Evolutionary conservation across 345 rosid species (phyloP).

Genomic region (Pugionium cornutum): DNA sequence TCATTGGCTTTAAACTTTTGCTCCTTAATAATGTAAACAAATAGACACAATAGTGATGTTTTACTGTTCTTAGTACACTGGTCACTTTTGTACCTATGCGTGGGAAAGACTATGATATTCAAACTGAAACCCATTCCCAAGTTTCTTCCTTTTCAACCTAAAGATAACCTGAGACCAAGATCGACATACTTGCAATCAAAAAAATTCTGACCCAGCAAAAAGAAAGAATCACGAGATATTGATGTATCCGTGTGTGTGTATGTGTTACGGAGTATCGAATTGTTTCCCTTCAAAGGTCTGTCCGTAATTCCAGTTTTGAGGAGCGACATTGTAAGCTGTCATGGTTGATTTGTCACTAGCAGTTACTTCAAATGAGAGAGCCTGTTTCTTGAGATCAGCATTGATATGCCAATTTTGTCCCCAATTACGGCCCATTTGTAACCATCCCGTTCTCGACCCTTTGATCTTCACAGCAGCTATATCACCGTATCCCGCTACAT

Average conservation of each 20-base stretch:
- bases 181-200: conserved; percentile 26
- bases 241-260: not conserved
- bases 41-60: conserved; percentile 29
- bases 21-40: conserved; percentile 25
- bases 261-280: conserved; percentile 49
- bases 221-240: conserved; percentile 6
- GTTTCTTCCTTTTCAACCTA: conserved; percentile 25
- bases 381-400: conserved; percentile 78
- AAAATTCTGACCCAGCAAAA: not conserved
- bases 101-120: conserved; percentile 23
- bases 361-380: conserved; percentile 89
- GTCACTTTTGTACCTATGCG: conserved; percentile 22
- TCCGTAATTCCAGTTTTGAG: conserved; percentile 77
- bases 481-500: conserved; percentile 93
- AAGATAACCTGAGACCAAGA: conserved; percentile 22
- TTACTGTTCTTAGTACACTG: conserved; percentile 31
- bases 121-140: conserved; percentile 4
- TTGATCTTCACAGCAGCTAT: conserved; percentile 73
- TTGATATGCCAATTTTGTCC: conserved; percentile 99
- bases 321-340: conserved; percentile 85
- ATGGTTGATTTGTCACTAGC: conserved; percentile 62
- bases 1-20: conserved; percentile 16
- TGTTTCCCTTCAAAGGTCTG: conserved; percentile 97
- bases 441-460: conserved; percentile 96
- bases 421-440: conserved; percentile 98